phyloP scores from a whole-genome alignment of 495 filamentous ascomycete species.

The Penicillium lagena region DNA sequence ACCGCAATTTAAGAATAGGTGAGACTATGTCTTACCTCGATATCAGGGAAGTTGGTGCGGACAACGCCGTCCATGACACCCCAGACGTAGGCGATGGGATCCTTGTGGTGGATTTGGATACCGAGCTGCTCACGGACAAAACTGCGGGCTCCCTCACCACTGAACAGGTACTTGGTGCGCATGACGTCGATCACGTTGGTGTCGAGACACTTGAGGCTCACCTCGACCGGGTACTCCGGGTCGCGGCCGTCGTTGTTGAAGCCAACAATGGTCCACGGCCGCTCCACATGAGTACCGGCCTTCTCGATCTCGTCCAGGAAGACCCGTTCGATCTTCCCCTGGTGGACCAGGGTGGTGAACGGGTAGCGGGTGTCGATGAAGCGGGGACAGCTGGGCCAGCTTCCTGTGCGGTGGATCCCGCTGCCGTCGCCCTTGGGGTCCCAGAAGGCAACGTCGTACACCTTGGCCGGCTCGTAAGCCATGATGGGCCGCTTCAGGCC shows the following conservation, averaged over 20 bases:
- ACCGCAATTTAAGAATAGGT: conserved; percentile 9
- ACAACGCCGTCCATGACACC: conserved; percentile 85
- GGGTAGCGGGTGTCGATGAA: conserved; percentile 63
- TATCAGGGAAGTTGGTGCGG: conserved; percentile 78
- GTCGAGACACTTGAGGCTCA: conserved; percentile 68
- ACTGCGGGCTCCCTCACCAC: conserved; percentile 58
- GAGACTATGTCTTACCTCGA: conserved; percentile 39
- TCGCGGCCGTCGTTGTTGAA: conserved; percentile 55
- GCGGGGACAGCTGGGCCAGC: conserved; percentile 56
- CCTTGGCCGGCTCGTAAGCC: conserved; percentile 57
- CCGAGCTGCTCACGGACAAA: conserved; percentile 54
- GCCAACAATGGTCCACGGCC: conserved; percentile 56
- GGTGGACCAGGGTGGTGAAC: conserved; percentile 59
- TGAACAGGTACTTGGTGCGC: conserved; percentile 59
- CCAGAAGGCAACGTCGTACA: conserved; percentile 65
- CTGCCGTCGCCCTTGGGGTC: conserved; percentile 44
- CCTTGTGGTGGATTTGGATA: conserved; percentile 55
- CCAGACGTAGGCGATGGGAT: conserved; percentile 62
- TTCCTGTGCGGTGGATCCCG: conserved; percentile 55
- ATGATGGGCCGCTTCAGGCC: conserved; percentile 58
- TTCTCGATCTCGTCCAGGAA: conserved; percentile 59
- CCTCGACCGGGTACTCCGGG: conserved; percentile 53
- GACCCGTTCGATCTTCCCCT: conserved; percentile 58
- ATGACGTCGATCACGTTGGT: conserved; percentile 61
- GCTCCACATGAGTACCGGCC: conserved; percentile 49